Evolutionary conservation across 441 rosid species (phyloP).

Genomic region (Codiaeum variegatum): DNA sequence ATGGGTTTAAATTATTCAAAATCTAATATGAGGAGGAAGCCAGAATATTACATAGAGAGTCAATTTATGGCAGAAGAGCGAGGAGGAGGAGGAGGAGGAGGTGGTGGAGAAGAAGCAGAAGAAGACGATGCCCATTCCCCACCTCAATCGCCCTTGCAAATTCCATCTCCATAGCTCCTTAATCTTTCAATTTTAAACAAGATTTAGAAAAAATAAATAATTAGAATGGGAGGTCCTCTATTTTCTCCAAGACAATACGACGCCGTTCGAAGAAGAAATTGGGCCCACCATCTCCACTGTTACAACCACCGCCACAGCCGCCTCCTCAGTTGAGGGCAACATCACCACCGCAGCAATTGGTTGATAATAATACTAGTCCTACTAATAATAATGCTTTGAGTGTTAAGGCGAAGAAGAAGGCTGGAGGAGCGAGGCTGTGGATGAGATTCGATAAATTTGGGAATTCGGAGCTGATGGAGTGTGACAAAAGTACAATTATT

Average conservation of each 20-base stretch:
- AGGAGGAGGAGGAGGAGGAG: background rate
- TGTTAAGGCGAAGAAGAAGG: slow-evolving; percentile 62
- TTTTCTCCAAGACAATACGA: slow-evolving; percentile 42
- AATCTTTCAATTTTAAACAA: background rate
- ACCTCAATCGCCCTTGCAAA: background rate
- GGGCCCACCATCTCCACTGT: slow-evolving; percentile 30
- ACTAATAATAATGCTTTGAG: slow-evolving; percentile 21
- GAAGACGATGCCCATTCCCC: background rate
- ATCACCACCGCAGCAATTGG: slow-evolving; percentile 19
- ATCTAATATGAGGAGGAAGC: background rate
- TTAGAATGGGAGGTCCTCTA: slow-evolving; percentile 58
- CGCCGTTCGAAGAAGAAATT: slow-evolving; percentile 48
- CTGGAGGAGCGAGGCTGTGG: slow-evolving; percentile 77
- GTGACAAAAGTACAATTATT: slow-evolving; percentile 77
- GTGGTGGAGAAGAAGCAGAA: background rate
- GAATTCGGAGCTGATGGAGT: slow-evolving; percentile 75
- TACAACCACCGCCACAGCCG: slow-evolving; percentile 23
- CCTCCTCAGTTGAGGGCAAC: slow-evolving; percentile 30
- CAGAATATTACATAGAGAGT: background rate
- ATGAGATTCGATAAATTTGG: slow-evolving; percentile 81
- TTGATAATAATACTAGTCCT: slow-evolving; percentile 8
- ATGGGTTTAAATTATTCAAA: background rate
- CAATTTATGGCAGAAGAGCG: slow-evolving; percentile 1
- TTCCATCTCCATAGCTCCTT: background rate
- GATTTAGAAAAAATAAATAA: too few species aligned